Conservation (phyloP, 768 basidiomycete genomes). For the Leccinum subtestaceum region DNA sequence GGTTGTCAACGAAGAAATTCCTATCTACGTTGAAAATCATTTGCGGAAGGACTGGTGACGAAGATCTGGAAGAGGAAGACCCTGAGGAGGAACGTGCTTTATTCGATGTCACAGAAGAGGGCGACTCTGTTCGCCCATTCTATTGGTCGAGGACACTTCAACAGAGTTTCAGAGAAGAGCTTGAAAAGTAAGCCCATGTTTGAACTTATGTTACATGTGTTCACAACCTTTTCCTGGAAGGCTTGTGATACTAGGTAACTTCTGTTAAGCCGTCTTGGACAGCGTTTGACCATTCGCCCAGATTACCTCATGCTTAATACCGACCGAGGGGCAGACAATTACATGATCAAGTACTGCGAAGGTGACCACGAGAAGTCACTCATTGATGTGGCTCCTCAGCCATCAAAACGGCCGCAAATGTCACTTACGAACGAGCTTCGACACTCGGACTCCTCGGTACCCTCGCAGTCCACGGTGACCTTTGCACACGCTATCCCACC, state of each 20-base stretch:
- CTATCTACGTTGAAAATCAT: conserved; percentile 68
- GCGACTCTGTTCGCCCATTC: conserved; percentile 58
- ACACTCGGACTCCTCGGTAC: conserved; percentile 38
- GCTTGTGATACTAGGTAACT: conserved; percentile 75
- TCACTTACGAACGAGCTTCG: conserved; percentile 72
- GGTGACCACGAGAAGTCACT: conserved; percentile 73
- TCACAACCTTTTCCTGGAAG: conserved; percentile 36
- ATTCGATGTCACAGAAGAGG: conserved; percentile 62
- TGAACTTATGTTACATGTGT: conserved; percentile 4
- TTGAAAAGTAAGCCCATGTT: conserved; percentile 67
- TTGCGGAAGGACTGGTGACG: conserved; percentile 82
- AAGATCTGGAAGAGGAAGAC: conserved; percentile 70
- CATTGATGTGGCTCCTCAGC: conserved; percentile 76
- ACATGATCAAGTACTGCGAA: conserved; percentile 91
- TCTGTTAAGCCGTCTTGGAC: neutral
- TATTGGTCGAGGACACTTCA: conserved; percentile 82
- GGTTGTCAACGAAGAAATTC: conserved; percentile 64
- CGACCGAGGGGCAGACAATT: conserved; percentile 82
- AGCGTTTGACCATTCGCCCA: conserved; percentile 25
- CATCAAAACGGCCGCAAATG: conserved; percentile 63
- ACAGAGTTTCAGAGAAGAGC: conserved; percentile 79
- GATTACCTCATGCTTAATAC: conserved; percentile 94
- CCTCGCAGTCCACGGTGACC: conserved; percentile 40
- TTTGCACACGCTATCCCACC: conserved; percentile 39
- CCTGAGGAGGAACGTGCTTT: conserved; percentile 71